phyloP scores from a whole-genome alignment of 2,329 filamentous ascomycete species.

The Teratosphaeria pseudoeucalypti region DNA sequence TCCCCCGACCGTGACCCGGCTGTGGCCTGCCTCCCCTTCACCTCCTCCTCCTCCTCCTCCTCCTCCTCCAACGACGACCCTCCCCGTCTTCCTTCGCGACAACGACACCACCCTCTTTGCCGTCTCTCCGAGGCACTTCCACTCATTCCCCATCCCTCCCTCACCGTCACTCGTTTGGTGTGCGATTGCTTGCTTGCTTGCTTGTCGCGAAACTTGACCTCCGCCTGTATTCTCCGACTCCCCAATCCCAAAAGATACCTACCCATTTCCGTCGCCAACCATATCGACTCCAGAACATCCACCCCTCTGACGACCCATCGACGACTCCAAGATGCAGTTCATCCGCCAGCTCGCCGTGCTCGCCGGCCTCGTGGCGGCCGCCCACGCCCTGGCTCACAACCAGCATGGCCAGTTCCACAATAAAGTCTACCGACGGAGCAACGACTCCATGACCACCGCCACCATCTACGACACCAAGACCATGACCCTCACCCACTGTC shows the following conservation, averaged over 20 bases:
- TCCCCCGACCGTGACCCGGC: not conserved
- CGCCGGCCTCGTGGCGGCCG: slow-evolving; percentile 19
- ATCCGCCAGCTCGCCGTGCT: slow-evolving; percentile 22
- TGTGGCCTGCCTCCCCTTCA: not conserved
- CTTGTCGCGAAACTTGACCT: slow-evolving; percentile 16
- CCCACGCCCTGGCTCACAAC: slow-evolving; percentile 8
- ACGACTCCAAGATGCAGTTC: slow-evolving; percentile 16
- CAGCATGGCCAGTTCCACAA: not conserved
- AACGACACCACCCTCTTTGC: not conserved
- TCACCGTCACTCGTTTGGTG: slow-evolving; percentile 22
- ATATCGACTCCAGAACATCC: slow-evolving; percentile 1
- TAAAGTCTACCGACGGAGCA: not conserved
- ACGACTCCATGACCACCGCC: slow-evolving; percentile 10
- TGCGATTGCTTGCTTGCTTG: slow-evolving; percentile 4
- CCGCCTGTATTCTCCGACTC: slow-evolving; percentile 2
- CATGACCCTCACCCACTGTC: slow-evolving; percentile 14
- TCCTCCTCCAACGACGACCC: slow-evolving; percentile 6
- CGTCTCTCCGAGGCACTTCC: slow-evolving; percentile 23
- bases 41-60: slow-evolving; percentile 1
- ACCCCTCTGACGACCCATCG: slow-evolving; percentile 6
- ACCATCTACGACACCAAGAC: slow-evolving; percentile 12
- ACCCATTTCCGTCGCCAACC: slow-evolving; percentile 3
- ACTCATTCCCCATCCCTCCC: slow-evolving; percentile 17
- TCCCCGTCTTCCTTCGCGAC: slow-evolving; percentile 14
- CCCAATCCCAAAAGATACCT: no score